A percentile compares a stretch with the other conserved stretches of the same genome.
Evolutionary conservation across 2,329 filamentous ascomycete genomes (phyloP).

Genomic region (Trichoderma harzianum): DNA sequence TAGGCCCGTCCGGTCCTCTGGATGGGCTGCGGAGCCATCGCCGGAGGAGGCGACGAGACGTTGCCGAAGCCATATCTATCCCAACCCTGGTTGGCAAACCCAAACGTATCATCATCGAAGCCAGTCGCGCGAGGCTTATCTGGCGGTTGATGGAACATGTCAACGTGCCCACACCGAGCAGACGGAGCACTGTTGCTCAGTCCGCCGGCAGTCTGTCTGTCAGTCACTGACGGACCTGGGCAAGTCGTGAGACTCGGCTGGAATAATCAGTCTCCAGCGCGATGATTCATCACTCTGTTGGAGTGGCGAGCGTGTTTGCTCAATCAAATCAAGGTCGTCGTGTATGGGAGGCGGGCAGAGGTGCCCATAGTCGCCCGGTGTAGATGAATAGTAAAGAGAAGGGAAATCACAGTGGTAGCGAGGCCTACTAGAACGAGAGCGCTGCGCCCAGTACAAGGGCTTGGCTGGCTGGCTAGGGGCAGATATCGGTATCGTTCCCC

Average conservation of each 20-base stretch:
- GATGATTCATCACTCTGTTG: constrained; percentile 37
- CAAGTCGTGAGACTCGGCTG: constrained; percentile 38
- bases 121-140: constrained; percentile 32
- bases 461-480: constrained; percentile 5
- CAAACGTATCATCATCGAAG: constrained; percentile 29
- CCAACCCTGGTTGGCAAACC: constrained; percentile 34
- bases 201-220: constrained; percentile 34
- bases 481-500: constrained; percentile 23
- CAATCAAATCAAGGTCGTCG: constrained; percentile 34
- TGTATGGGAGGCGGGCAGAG: constrained; percentile 33
- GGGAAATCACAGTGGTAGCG: constrained; percentile 10
- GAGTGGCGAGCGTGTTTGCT: constrained; percentile 31
- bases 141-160: constrained; percentile 38
- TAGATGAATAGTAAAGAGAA: constrained; percentile 15
- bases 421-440: constrained; percentile 11
- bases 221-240: constrained; percentile 37
- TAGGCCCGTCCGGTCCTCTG: constrained; percentile 29
- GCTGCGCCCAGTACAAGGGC: constrained; percentile 14
- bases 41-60: constrained; percentile 23
- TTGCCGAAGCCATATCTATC: constrained; percentile 31
- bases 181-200: constrained; percentile 31
- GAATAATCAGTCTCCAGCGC: constrained; percentile 34
- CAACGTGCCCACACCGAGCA: constrained; percentile 31
- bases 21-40: constrained; percentile 23
- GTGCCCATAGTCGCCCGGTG: constrained; percentile 36